Base-by-base conservation (phyloP, 2,329 filamentous ascomycete species). In the Fusarium annulatum region DNA sequence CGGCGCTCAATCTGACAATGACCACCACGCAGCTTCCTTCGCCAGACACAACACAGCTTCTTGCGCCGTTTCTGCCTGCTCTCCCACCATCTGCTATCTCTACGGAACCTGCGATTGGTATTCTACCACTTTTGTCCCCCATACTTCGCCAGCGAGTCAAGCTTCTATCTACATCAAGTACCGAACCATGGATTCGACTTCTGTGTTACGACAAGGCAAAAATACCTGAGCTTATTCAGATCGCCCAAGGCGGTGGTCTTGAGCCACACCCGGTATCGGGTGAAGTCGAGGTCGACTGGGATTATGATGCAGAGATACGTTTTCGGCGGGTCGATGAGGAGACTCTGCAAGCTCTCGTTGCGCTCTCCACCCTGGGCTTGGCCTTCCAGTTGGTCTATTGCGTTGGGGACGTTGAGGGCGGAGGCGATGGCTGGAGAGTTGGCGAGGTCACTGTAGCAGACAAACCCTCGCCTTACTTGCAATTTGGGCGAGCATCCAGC, bases 261-360 rank as follows among this genome's bases (percentile, higher is more conserved):
- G 92, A 95, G 80, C 92, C 93, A n/a, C 94, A 96, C 77, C 94
- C 94, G 7, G 90, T 92, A 9, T 94, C 92, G 5, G 93, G 93
- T 61, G 93, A 95, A 81, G 89, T 96, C 61, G 93, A 96, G 82
- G 82, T 95, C 26, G 91, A 93, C 80, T 90, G 88, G 86, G 88
- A 90, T 76, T 87, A 86, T 64, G 92, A 94, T 64, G 87, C 89
- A 12, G 85, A 89, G 67, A 85, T 87, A 34, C 86, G 88, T 60
- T 96, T 91, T 82, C 86, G 89, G 67, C 86, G 93, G n/a, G 80
- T 94, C 41, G 94, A 96, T 77, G 83, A 88, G 49, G 94, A 96
- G 82, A 96, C 93, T 1, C 81, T 95, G 58, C 92, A 95, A 76
- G 87, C 90, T 7, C 85, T 93, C 36, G 85, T 93, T 11, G 86